These are phyloP conservation scores for Claviceps africana DNA, from an alignment of 2,329 filamentous ascomycete species.

Conservation along the genomic window DNA sequence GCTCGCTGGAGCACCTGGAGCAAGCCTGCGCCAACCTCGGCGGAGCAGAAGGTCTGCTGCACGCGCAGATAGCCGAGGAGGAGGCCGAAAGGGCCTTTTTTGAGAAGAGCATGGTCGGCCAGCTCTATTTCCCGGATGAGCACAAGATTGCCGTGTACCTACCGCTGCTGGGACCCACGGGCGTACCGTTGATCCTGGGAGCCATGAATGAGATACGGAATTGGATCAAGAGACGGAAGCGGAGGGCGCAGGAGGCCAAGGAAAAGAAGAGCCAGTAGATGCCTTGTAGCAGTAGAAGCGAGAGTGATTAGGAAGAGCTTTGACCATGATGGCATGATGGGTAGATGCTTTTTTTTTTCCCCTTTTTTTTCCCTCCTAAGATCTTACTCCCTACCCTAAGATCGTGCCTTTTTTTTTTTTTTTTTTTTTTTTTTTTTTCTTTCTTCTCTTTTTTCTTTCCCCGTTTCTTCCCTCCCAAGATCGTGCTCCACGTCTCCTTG, in stretches of 20 bases:
- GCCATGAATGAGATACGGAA: slow-evolving; percentile 67
- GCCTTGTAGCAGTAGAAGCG: slow-evolving; percentile 10
- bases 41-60: slow-evolving; percentile 52
- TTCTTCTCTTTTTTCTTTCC: neutral
- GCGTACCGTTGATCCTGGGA: slow-evolving; percentile 76
- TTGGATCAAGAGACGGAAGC: slow-evolving; percentile 35
- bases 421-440: neutral
- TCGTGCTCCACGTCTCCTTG: no score
- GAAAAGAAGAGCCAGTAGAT: slow-evolving; percentile 23
- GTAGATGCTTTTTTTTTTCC: no score
- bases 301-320: no score
- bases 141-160: slow-evolving; percentile 96
- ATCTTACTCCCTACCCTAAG: no score
- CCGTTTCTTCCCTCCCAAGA: no score
- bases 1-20: slow-evolving; percentile 64
- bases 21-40: slow-evolving; percentile 61
- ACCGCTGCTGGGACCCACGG: slow-evolving; percentile 77
- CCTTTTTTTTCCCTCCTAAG: no score
- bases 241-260: slow-evolving; percentile 25
- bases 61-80: slow-evolving; percentile 72
- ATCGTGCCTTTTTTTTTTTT: neutral
- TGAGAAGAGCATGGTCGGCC: slow-evolving; percentile 97
- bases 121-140: slow-evolving; percentile 96
- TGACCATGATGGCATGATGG: neutral
- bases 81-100: slow-evolving; percentile 94